Evolutionary conservation across 257 asterid species (phyloP), one percentile per base, ranked within the genome.

Genomic region (Solanum bulbocastanum): DNA sequence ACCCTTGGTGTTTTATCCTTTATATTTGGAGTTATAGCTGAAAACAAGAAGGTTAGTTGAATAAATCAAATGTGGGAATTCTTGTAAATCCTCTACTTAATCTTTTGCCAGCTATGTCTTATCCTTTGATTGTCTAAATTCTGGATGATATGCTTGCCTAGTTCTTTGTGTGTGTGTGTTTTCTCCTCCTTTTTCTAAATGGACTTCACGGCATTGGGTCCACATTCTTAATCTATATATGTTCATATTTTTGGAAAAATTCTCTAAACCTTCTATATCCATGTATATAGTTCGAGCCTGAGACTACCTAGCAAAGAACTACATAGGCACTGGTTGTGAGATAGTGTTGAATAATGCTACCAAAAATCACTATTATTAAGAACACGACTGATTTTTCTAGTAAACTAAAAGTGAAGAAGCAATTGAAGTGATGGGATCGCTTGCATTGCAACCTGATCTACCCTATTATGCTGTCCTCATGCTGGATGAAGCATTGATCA

Each of bases 1-100:
- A 83, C 92, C 56, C 89, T 94, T 73, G 98, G 98, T 56, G 49
- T 88, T 13, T 18, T 93, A 49, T 94, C 96, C 85, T 94, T 94
- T 86, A 22, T 94, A 11, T 79, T 92, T 35, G 98, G 96, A 56
- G 90, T 94, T 46, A 33, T 93, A 79, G 98, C 98, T 83, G 98
- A 94, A 84, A 85, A 85, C 87, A 85, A 85, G 78, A 85, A 85
- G 87, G 87, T 85, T 85, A 40, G 87, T 85, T 40, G 22, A 74
- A 15, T 30, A 16, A 81, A 18, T 49, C 36, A 30, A 4, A 49
- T 49, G 5, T 18, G 42, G 27, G 30, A 79, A 79, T 5, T 44
- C 66, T 27, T 79, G 65, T 44, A 5, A 49, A 49, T 81, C 69
- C 25, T 30, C 42, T 30, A 5, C 25, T 9, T 49, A 46, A 14